Conservation (phyloP, 306 rosid genomes). For the Glycine tomentella region DNA sequence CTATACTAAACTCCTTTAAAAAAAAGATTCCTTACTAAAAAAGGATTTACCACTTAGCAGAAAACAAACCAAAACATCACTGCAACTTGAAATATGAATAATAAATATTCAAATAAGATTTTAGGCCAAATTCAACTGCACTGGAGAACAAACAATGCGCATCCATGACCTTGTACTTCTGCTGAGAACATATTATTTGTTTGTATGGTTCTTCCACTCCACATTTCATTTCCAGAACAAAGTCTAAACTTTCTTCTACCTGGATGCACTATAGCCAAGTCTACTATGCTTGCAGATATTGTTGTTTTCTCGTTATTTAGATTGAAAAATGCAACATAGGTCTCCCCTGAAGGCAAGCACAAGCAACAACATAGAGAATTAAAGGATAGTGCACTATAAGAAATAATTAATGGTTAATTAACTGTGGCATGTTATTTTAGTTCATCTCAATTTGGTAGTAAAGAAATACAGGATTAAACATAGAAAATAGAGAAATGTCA, state of each 20-base stretch:
- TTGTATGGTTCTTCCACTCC: conserved; percentile 47
- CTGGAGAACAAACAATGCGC: conserved; percentile 55
- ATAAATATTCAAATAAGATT: neutral
- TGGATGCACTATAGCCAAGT: conserved; percentile 45
- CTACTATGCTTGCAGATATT: conserved; percentile 47
- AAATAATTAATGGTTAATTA: neutral
- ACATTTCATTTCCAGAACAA: conserved; percentile 45
- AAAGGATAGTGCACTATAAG: neutral
- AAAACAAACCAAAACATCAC: neutral
- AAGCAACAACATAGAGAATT: neutral
- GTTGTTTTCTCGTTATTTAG: conserved; percentile 45
- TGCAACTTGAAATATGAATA: neutral
- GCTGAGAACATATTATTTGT: conserved; percentile 30
- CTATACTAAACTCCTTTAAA: too few relatives aligned
- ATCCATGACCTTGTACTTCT: conserved; percentile 52
- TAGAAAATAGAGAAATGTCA: neutral
- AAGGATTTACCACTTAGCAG: neutral
- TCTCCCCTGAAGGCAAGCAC: conserved; percentile 46
- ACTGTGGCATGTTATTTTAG: neutral
- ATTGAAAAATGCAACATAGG: conserved; percentile 66
- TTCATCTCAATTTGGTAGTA: neutral
- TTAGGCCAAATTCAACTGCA: neutral
- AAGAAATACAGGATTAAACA: neutral
- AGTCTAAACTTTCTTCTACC: conserved; percentile 31
- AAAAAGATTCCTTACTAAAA: too few relatives aligned